Evolutionary conservation across 2,329 filamentous ascomycete genomes (phyloP).

Genomic region (Beauveria pseudobassiana): DNA sequence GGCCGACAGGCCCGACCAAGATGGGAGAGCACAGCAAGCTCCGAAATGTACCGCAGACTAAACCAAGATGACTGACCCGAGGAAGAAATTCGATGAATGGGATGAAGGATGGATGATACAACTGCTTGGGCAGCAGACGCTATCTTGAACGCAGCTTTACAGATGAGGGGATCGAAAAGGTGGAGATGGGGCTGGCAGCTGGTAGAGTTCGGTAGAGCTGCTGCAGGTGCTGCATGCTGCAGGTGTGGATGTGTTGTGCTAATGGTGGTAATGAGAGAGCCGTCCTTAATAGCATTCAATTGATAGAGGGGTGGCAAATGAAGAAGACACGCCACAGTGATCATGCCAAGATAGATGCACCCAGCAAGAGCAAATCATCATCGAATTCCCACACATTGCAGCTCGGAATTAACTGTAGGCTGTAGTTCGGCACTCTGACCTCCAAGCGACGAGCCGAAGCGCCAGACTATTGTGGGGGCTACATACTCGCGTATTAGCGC

Average conservation of each 20-base stretch:
- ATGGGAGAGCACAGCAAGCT: not conserved
- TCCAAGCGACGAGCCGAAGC: no score
- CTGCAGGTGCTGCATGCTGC: not conserved
- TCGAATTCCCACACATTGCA: no score
- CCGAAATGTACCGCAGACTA: not conserved
- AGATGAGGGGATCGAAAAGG: conserved; percentile 12
- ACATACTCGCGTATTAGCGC: not conserved
- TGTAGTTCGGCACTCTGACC: no score
- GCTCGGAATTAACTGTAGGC: no score
- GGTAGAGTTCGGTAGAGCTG: not conserved
- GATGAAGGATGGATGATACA: not conserved
- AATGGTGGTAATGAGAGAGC: not conserved
- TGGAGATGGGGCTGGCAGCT: conserved; percentile 8
- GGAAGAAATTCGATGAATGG: not conserved
- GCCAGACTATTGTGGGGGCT: not conserved
- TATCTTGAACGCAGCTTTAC: not conserved
- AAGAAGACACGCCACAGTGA: no score
- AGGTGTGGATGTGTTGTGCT: not conserved
- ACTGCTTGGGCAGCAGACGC: not conserved
- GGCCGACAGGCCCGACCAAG: conserved; percentile 7
- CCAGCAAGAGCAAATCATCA: no score
- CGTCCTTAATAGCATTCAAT: no score
- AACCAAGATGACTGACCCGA: not conserved
- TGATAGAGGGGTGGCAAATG: no score
- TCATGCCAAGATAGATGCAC: no score